phyloP scores from a whole-genome alignment of 176 grass and related monocot genomes.

The Musa schizocarpa region DNA sequence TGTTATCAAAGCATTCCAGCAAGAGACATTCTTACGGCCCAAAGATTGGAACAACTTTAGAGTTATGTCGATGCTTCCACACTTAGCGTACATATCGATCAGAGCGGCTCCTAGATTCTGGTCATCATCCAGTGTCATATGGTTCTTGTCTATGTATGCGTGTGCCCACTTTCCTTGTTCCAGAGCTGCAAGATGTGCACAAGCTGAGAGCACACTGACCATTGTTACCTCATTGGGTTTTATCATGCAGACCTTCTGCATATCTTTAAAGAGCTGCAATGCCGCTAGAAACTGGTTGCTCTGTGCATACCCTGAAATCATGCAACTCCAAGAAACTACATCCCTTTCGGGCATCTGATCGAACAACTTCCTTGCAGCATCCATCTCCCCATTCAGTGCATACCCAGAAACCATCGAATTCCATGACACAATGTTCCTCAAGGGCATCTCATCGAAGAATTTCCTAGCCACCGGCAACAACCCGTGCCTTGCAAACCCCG shows the following conservation, averaged over 20 bases:
- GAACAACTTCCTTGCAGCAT: conserved; percentile 33
- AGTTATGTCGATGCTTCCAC: conserved; percentile 37
- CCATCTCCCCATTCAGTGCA: conserved; percentile 33
- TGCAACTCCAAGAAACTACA: conserved; percentile 56
- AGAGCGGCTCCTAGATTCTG: conserved; percentile 63
- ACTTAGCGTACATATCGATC: conserved; percentile 74
- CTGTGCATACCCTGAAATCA: conserved; percentile 62
- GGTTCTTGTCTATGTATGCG: conserved; percentile 49
- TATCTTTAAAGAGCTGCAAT: conserved; percentile 45
- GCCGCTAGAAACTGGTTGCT: conserved; percentile 29
- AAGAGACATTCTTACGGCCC: conserved; percentile 44
- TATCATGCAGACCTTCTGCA: conserved; percentile 28
- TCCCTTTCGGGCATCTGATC: conserved; percentile 47
- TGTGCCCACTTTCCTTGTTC: conserved; percentile 60
- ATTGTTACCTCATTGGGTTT: conserved; percentile 71
- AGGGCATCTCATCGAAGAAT: conserved; percentile 59
- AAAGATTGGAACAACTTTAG: conserved; percentile 42
- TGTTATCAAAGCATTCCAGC: conserved; percentile 66
- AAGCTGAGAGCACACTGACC: conserved; percentile 64
- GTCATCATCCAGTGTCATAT: conserved; percentile 48
- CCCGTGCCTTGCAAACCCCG: conserved; percentile 35
- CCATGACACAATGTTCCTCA: conserved; percentile 54
- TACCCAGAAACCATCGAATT: conserved; percentile 57
- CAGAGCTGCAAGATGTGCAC: conserved; percentile 41
- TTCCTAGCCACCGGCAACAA: conserved; percentile 53